A percentile compares a stretch with the other conserved stretches of the same genome.
Conservation (phyloP, 257 asterid genomes). For the Forsythia viridissima region DNA sequence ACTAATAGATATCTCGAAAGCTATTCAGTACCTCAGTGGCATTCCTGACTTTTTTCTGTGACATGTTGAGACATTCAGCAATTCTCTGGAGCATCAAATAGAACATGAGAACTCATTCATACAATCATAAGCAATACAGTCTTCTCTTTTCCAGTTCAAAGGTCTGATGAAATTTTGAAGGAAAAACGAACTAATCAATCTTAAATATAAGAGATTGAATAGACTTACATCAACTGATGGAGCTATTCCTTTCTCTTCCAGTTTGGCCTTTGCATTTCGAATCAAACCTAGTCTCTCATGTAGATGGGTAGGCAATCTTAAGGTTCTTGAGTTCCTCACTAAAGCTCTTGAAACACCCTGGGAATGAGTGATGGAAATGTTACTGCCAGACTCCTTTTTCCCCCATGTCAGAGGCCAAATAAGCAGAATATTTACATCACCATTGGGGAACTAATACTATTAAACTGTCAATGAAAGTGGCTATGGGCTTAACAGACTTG, state of each 20-base stretch:
- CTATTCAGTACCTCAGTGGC: conserved; percentile 82
- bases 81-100: conserved; percentile 61
- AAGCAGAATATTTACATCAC: neutral
- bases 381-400: neutral
- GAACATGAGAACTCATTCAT: conserved; percentile 10
- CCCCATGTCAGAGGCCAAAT: neutral
- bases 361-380: conserved; percentile 5
- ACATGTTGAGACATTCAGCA: conserved; percentile 84
- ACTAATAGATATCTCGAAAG: conserved; percentile 1
- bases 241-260: conserved; percentile 75
- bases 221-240: conserved; percentile 80
- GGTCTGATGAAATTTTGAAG: neutral
- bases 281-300: conserved; percentile 82
- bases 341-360: conserved; percentile 94
- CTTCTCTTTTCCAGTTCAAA: neutral
- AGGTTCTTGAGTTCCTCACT: conserved; percentile 80
- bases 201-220: neutral
- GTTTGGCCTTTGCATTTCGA: conserved; percentile 77
- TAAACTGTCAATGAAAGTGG: too few relatives aligned
- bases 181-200: neutral
- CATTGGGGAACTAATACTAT: neutral
- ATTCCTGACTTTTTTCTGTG: conserved; percentile 86
- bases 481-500: neutral
- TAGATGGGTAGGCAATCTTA: conserved; percentile 81
- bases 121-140: conserved; percentile 10